Base-by-base conservation (phyloP, 768 basidiomycete genomes). In the Tubosaeta brunneosetosa region DNA sequence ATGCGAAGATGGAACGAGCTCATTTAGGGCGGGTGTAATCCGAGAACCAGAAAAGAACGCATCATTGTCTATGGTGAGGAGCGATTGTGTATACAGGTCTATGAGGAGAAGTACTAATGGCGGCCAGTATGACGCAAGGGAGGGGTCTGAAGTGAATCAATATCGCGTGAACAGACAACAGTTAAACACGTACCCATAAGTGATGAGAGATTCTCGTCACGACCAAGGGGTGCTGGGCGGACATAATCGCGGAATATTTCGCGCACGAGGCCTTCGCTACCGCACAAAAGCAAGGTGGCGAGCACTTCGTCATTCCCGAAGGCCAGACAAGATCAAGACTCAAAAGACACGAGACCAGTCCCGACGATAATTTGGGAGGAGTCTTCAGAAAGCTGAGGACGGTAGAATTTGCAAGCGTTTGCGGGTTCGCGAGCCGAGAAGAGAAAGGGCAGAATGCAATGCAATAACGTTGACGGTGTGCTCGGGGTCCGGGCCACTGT, bases 21-120 rank as follows among this genome's bases (percentile, higher is more conserved):
- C 97, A 60, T 95, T 91, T 8, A 94, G 66, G 0, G 77, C 75
- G 2, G 98, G 77, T 0, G 94, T 88, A 56, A 94, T 95, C 17
- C 84, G 73, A n/a, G 69, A 64, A 46, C 52, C 55, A 2, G 83
- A 81, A 65, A 97, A 97, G 73, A 98, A 98, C 66, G 98, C 97
- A 69, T 97, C 95, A 61, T 99, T 97, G 1, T 91, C 91, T 79
- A 98, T 90, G 0, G 93, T 93, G 31, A 92, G 75, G 31, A 98
- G 78, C 1, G 85, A 81, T 53, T 94, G 88, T 2, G 83, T 78
- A 68, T 97, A 95, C 11, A 97, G 67, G 47, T 94, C 86, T 1
- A 82, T 77, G 8, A 94, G 79, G 50, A 97, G 78, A 8, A 97
- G 72, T 1, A n/a, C n/a, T n/a, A 98, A 69, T 3, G 88, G 75